A percentile compares a stretch with the other conserved stretches of the same genome.
phyloP scores from a whole-genome alignment of 176 grass and related monocot species.

The Cenchrus americanus region DNA sequence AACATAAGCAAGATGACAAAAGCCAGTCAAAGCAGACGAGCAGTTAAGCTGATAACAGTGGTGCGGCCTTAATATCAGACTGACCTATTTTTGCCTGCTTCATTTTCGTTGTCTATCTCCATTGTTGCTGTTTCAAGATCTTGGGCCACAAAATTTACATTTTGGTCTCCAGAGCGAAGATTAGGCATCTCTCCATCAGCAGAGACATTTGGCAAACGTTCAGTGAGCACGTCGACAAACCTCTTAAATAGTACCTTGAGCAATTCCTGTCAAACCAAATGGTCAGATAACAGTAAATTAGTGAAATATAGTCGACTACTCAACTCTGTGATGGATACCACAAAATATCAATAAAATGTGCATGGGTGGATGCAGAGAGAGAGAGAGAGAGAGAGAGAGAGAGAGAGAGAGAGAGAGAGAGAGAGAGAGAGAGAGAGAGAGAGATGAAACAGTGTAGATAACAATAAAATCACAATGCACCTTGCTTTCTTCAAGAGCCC shows the following conservation, averaged over 20 bases:
- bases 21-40: neutral
- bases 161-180: slow-evolving; percentile 51
- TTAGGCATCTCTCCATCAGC: slow-evolving; percentile 85
- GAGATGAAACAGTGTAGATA: slow-evolving; percentile 24
- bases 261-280: slow-evolving; percentile 59
- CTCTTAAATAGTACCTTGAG: slow-evolving; percentile 80
- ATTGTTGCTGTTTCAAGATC: slow-evolving; percentile 70
- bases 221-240: slow-evolving; percentile 74
- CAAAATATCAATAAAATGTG: slow-evolving; percentile 27
- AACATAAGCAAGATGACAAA: neutral
- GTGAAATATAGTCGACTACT: slow-evolving; percentile 7
- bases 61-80: slow-evolving; percentile 23
- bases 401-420: slow-evolving; percentile 9
- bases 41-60: slow-evolving; percentile 15
- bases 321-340: slow-evolving; percentile 30
- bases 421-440: slow-evolving; percentile 12
- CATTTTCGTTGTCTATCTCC: slow-evolving; percentile 86
- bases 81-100: slow-evolving; percentile 65
- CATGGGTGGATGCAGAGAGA: neutral
- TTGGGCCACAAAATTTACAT: slow-evolving; percentile 29
- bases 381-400: slow-evolving; percentile 12
- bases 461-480: slow-evolving; percentile 41
- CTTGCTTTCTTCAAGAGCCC: slow-evolving; percentile 87
- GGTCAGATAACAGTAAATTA: slow-evolving; percentile 15
- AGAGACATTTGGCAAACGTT: slow-evolving; percentile 81